Percentiles rank a stretch among this genome's conserved stretches.
phyloP scores from a whole-genome alignment of 306 rosid species.

The Dicorynia guianensis region DNA sequence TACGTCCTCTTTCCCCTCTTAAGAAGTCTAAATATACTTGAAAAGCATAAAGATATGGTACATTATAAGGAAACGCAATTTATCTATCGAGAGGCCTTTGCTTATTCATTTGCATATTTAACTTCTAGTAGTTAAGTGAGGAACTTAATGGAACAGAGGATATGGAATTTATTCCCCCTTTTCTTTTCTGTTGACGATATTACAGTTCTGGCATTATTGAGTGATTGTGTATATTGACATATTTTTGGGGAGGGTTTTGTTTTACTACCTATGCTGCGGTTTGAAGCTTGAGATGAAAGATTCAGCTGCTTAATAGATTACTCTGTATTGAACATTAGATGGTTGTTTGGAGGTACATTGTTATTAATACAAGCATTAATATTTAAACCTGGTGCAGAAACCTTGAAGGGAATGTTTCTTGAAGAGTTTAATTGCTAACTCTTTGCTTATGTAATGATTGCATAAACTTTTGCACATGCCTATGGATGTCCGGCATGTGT shows the following conservation, averaged over 20 bases:
- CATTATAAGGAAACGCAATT: no score
- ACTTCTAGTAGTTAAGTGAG: neutral
- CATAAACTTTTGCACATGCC: constrained; percentile 4
- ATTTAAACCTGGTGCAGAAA: neutral
- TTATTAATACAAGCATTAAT: neutral
- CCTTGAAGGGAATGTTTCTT: neutral
- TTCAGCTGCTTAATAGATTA: constrained; percentile 17
- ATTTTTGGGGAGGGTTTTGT: neutral
- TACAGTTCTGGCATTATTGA: no score
- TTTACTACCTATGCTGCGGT: constrained; percentile 2
- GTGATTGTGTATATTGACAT: neutral
- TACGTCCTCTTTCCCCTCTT: no score
- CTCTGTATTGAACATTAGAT: neutral
- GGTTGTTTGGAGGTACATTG: no score
- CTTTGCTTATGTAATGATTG: neutral
- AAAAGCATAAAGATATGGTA: no score
- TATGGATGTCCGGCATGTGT: neutral
- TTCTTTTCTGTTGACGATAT: no score
- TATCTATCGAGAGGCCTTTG: no score
- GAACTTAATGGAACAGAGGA: neutral
- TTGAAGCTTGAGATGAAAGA: neutral
- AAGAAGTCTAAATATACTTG: no score
- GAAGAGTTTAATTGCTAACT: constrained; percentile 15
- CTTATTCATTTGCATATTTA: no score
- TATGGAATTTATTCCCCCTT: neutral